These are phyloP conservation scores for Colletotrichum acutatum DNA, from an alignment of 2,329 filamentous ascomycete genomes.

Conservation along the genomic window DNA sequence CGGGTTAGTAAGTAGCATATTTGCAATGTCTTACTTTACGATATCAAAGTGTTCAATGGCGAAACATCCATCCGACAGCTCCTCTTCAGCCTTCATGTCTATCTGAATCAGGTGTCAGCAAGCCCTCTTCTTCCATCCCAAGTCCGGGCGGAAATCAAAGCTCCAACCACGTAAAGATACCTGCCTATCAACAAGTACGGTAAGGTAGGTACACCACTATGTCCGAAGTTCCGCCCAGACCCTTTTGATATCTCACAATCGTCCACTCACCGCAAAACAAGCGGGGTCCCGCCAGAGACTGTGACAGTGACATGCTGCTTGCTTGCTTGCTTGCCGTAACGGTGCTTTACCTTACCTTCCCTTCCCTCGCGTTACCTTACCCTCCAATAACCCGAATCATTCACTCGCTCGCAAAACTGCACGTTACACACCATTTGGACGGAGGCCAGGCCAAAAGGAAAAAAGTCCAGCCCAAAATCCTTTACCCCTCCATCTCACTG, in stretches of 20 bases:
- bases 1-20: background rate
- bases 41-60: background rate
- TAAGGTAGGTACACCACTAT: background rate
- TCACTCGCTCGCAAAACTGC: background rate
- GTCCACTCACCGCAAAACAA: constrained; percentile 26
- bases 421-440: background rate
- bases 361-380: background rate
- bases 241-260: constrained; percentile 8
- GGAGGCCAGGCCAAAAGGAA: background rate
- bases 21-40: background rate
- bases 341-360: background rate
- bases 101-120: background rate
- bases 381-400: background rate
- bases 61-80: background rate
- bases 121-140: background rate
- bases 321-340: background rate
- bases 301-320: background rate
- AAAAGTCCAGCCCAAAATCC: background rate
- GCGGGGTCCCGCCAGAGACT: background rate
- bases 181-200: background rate
- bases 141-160: background rate
- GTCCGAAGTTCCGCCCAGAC: constrained; percentile 12
- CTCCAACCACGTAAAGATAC: background rate
- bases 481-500: background rate
- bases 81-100: background rate